phyloP scores from a whole-genome alignment of 225 moss, liverwort and hornwort genomes.

The Straminergon stramineum region DNA sequence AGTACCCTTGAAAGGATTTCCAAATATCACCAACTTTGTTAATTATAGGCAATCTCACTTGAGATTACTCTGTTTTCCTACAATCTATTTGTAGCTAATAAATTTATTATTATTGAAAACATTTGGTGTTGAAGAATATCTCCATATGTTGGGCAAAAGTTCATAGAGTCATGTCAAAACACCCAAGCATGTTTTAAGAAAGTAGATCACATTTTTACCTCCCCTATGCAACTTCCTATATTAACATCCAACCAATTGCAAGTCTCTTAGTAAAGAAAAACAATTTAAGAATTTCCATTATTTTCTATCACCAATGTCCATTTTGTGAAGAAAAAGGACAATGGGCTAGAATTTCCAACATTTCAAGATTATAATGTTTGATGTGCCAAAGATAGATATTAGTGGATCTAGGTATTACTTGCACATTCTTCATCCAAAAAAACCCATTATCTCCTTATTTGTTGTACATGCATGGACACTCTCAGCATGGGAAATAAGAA shows the following conservation, averaged over 20 bases:
- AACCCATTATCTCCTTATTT: neutral
- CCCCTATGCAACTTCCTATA: accelerated
- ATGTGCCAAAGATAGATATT: accelerated
- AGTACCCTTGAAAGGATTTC: too few species aligned
- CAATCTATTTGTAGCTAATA: neutral
- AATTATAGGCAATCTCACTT: neutral
- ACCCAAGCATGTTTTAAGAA: accelerated
- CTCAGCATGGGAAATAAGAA: accelerated
- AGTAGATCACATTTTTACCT: neutral
- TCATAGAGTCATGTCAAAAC: neutral
- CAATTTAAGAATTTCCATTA: neutral
- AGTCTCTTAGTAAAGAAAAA: neutral
- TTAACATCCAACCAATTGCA: neutral
- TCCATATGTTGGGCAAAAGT: too few species aligned
- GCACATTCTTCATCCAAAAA: accelerated
- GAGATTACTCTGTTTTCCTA: neutral
- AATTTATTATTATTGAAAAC: neutral
- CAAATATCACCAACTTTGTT: neutral
- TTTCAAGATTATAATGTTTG: neutral
- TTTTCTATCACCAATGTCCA: neutral
- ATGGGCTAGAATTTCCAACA: neutral
- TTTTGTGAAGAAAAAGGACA: neutral
- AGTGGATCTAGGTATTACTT: neutral
- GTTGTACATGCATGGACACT: neutral
- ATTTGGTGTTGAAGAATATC: neutral